phyloP scores from a whole-genome alignment of 2,329 filamentous ascomycete genomes.

The Ramularia collo-cygni region DNA sequence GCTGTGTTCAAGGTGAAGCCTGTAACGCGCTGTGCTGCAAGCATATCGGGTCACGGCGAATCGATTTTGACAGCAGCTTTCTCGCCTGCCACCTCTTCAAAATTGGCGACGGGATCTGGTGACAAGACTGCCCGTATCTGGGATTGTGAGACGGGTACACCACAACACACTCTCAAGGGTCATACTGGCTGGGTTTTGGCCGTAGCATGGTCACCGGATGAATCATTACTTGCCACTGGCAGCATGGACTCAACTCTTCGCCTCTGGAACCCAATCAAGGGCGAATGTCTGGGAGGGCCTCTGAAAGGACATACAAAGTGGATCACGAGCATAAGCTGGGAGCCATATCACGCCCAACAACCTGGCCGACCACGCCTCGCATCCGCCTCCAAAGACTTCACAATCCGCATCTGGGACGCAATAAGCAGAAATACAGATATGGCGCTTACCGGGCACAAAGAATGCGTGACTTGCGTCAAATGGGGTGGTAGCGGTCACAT shows the following conservation, averaged over 20 bases:
- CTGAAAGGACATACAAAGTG: conserved; percentile 85
- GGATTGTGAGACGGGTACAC: conserved; percentile 91
- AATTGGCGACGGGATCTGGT: conserved; percentile 80
- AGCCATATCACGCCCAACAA: conserved; percentile 80
- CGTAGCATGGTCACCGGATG: conserved; percentile 82
- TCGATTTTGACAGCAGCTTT: conserved; percentile 83
- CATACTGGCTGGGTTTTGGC: conserved; percentile 87
- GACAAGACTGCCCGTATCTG: conserved; percentile 88
- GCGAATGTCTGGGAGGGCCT: conserved; percentile 62
- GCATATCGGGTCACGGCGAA: conserved; percentile 85
- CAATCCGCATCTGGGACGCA: conserved; percentile 79
- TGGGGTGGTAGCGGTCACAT: conserved; percentile 89
- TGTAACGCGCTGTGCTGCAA: conserved; percentile 81
- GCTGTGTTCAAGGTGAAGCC: conserved; percentile 90
- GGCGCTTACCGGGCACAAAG: conserved; percentile 81
- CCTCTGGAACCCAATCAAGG: conserved; percentile 79
- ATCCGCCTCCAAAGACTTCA: conserved; percentile 83
- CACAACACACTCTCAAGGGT: conserved; percentile 75
- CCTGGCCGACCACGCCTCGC: conserved; percentile 70
- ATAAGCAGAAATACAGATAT: conserved; percentile 72
- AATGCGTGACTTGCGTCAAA: conserved; percentile 78
- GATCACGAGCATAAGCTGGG: conserved; percentile 83
- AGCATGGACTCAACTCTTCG: conserved; percentile 91
- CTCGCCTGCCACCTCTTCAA: conserved; percentile 67
- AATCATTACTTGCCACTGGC: conserved; percentile 72